Percentiles rank a stretch among this genome's conserved stretches.
Conservation (phyloP, 257 asterid genomes). For the Eustoma russellianum region DNA sequence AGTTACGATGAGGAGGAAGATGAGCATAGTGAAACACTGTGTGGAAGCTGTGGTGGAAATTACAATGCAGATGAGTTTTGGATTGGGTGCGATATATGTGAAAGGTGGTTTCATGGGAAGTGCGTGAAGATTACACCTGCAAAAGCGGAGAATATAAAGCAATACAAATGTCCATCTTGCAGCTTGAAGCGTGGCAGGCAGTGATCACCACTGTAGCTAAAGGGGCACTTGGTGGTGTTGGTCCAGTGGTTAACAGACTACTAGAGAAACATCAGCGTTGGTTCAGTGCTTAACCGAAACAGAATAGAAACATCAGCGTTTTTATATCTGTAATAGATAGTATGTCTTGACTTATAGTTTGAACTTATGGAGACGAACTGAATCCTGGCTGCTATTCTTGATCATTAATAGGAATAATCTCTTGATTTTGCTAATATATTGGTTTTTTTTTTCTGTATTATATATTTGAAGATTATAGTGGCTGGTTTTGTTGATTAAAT, state of each 20-base stretch:
- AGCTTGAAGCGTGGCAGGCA: constrained; percentile 14
- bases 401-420: constrained; percentile 6
- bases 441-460: too few species aligned
- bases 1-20: constrained; percentile 24
- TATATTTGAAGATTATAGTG: too few species aligned
- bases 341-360: neutral
- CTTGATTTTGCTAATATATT: constrained; percentile 1
- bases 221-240: too few species aligned
- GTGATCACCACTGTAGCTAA: too few species aligned
- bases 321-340: constrained; percentile 9
- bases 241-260: constrained; percentile 42
- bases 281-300: too few species aligned
- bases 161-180: constrained; percentile 28
- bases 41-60: constrained; percentile 30
- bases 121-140: constrained; percentile 29
- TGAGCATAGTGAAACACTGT: constrained; percentile 23
- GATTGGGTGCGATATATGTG: constrained; percentile 32
- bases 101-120: constrained; percentile 32
- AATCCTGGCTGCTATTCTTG: constrained; percentile 6
- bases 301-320: too few species aligned
- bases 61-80: constrained; percentile 26
- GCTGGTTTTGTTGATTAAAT: constrained; percentile 5
- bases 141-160: constrained; percentile 22
- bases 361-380: constrained; percentile 15
- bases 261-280: too few species aligned